These are phyloP conservation scores for Naematelia encephala DNA, from an alignment of 768 basidiomycete species.

Conservation along the genomic window DNA sequence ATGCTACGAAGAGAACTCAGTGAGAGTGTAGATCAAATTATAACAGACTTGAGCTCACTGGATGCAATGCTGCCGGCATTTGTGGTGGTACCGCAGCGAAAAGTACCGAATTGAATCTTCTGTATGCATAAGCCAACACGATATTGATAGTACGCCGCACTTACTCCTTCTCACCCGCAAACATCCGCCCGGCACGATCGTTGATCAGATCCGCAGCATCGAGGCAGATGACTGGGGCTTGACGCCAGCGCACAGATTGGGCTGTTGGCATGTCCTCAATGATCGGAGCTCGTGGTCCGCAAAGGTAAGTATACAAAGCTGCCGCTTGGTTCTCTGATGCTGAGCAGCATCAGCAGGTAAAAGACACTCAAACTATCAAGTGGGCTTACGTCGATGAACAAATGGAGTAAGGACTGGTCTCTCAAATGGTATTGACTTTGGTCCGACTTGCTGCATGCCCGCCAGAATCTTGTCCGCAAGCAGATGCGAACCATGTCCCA, in stretches of 20 bases:
- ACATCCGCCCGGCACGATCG: slow-evolving; percentile 33
- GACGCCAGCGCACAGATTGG: slow-evolving; percentile 20
- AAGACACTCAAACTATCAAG: background rate
- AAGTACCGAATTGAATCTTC: slow-evolving; percentile 42
- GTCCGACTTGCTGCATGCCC: slow-evolving; percentile 10
- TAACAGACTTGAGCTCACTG: slow-evolving; percentile 29
- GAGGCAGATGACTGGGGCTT: slow-evolving; percentile 22
- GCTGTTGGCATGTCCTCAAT: slow-evolving; percentile 19
- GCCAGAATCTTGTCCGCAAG: slow-evolving; percentile 16
- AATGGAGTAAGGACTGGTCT: background rate
- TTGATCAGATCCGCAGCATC: slow-evolving; percentile 37
- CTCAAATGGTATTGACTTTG: background rate
- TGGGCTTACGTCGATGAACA: slow-evolving; percentile 5
- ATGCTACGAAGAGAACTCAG: background rate
- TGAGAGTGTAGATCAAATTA: slow-evolving; percentile 1
- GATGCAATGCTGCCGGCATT: slow-evolving; percentile 14
- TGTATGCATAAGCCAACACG: background rate
- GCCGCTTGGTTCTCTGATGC: slow-evolving; percentile 1
- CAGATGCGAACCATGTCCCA: slow-evolving; percentile 15
- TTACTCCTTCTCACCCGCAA: slow-evolving; percentile 39
- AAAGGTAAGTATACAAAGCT: slow-evolving; percentile 39
- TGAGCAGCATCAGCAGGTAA: background rate
- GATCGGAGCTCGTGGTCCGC: slow-evolving; percentile 19
- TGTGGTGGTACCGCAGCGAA: slow-evolving; percentile 30
- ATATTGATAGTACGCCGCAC: no score